Evolutionary conservation across 306 rosid genomes (phyloP), one percentile per base, ranked within the genome.

Genomic region (Ormosia semicastrata): DNA sequence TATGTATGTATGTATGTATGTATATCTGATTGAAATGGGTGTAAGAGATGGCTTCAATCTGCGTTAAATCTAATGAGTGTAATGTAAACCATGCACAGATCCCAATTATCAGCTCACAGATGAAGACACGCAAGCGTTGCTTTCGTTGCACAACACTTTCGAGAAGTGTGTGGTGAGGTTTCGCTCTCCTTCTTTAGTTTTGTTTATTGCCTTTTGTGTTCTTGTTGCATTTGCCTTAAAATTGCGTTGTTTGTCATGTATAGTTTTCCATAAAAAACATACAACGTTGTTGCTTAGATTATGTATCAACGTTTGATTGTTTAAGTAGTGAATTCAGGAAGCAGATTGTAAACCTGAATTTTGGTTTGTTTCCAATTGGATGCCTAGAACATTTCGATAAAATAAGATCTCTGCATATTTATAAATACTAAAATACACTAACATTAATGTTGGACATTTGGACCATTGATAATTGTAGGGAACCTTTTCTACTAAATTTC

Each of bases 151-250:
- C 40, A 66, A 54, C 73, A 78, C 79, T 82, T 96, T 96, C 82
- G 90, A 91, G 82, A 88, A 92, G 83, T 96, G 98, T 87, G 96
- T 93, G 97, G 99, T 96, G 87, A 89, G 97, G 10, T 65, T 73
- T 58, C 39, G n/a, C 71, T 15, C 39, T 37, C 36, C 8, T 77
- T 66, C 53, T 62, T 14, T 14, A 2, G 0, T 76, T 32, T 80
- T 37, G 10, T 37, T 14, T 71, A 11, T 54, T 64, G 54, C 32
- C 6, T 24, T 64, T 24, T 82, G 9, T 75, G 53, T 54, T 52
- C 53, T 54, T 52, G 50, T 67, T 67, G 78, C 49, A 37, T 71
- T 64, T 41, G 17, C 40, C 32, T 69, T 12, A 6, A 4, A 30
- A 37, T 41, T 64, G 17, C 7, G 8, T 54, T 59, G 10, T 11